Conservation (phyloP, 192 early-diverging fungal genomes). For the Jimgerdemannia lactiflua region DNA sequence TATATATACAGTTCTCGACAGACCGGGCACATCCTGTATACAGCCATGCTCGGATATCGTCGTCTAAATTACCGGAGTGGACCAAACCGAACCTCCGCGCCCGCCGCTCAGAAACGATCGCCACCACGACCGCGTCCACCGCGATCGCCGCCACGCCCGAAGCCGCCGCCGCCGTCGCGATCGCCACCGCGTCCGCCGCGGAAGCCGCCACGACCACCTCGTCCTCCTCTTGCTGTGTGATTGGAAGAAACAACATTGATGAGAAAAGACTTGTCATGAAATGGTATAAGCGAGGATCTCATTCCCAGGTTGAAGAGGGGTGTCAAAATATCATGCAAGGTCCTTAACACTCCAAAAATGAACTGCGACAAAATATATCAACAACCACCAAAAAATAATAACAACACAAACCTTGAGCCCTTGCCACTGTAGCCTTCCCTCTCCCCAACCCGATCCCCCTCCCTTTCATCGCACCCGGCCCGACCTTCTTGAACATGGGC, state of each 20-base stretch:
- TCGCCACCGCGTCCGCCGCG: neutral
- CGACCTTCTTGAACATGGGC: constrained; percentile 96
- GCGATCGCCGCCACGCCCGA: neutral
- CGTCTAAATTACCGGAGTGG: too few species aligned
- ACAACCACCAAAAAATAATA: neutral
- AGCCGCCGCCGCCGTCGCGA: neutral
- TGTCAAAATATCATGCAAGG: too few species aligned
- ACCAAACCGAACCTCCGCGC: too few species aligned
- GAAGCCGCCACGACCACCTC: neutral
- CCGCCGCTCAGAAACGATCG: too few species aligned
- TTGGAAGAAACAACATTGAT: neutral
- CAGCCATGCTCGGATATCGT: too few species aligned
- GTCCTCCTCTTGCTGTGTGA: neutral
- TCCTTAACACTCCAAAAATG: too few species aligned
- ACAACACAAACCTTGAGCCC: constrained; percentile 60
- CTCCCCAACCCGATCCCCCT: constrained; percentile 80
- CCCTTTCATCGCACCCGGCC: constrained; percentile 76
- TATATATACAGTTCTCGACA: too few species aligned
- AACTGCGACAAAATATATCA: neutral
- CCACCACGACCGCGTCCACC: neutral
- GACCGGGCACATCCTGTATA: too few species aligned
- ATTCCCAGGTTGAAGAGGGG: too few species aligned
- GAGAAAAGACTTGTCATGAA: neutral
- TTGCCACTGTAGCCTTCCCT: constrained; percentile 80
- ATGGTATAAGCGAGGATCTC: too few species aligned